A percentile compares a stretch with the other conserved stretches of the same genome.
Evolutionary conservation across 1,139 yeast genomes (phyloP).

Genomic region (Wickerhamomyces sp.): DNA sequence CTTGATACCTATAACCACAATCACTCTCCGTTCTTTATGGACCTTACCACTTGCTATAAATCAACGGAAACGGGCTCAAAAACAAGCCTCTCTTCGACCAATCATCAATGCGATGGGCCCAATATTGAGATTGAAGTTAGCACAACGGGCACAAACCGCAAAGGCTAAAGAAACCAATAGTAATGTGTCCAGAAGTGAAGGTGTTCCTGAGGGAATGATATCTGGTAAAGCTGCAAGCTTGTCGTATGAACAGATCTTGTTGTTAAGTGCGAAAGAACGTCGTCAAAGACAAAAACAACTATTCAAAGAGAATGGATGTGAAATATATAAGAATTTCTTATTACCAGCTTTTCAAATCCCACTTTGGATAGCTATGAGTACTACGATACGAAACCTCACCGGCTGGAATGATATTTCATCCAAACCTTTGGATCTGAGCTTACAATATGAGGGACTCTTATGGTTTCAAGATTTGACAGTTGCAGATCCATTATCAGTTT

Average conservation of each 20-base stretch:
- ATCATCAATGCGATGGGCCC: slow-evolving; percentile 74
- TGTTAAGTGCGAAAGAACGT: slow-evolving; percentile 73
- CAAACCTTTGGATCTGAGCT: slow-evolving; percentile 47
- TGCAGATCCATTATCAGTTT: slow-evolving; percentile 56
- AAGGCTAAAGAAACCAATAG: slow-evolving; percentile 9
- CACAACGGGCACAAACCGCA: slow-evolving; percentile 37
- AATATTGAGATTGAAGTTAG: slow-evolving; percentile 64
- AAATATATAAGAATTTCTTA: slow-evolving; percentile 72
- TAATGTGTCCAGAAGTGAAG: neutral
- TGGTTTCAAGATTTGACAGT: slow-evolving; percentile 61
- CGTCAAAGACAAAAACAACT: slow-evolving; percentile 67
- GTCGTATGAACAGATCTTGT: slow-evolving; percentile 71
- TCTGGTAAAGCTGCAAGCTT: slow-evolving; percentile 41
- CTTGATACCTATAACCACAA: slow-evolving; percentile 69
- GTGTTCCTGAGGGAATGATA: slow-evolving; percentile 7
- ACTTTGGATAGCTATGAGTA: slow-evolving; percentile 76
- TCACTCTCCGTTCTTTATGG: slow-evolving; percentile 56
- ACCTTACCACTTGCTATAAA: slow-evolving; percentile 76
- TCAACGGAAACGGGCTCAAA: slow-evolving; percentile 65
- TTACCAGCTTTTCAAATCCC: slow-evolving; percentile 84
- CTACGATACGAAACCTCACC: slow-evolving; percentile 58
- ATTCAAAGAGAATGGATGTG: slow-evolving; percentile 63
- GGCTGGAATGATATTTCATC: slow-evolving; percentile 40
- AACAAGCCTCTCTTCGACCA: slow-evolving; percentile 67
- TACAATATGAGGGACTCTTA: slow-evolving; percentile 50